These are phyloP conservation scores for Phenoliferia sp. DNA, from an alignment of 1,284 basidiomycete species.

Conservation along the genomic window DNA sequence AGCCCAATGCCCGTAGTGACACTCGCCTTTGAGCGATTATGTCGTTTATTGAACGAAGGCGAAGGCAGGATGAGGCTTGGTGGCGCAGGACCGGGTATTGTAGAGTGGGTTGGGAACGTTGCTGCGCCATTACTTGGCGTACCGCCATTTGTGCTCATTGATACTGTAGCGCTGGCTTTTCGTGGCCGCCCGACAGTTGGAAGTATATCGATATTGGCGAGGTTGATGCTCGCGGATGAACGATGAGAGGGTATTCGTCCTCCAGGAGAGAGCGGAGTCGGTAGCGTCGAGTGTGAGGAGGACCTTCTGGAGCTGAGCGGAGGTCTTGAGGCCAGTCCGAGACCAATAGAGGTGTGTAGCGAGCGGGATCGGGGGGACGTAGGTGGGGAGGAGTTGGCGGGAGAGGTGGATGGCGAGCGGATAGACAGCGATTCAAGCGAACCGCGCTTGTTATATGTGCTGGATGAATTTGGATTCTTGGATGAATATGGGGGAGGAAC, in stretches of 20 bases:
- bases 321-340: background rate
- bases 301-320: background rate
- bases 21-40: conserved; percentile 18
- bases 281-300: background rate
- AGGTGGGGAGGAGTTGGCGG: background rate
- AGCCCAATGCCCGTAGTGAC: conserved; percentile 29
- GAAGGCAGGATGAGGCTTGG: background rate
- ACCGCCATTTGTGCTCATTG: conserved; percentile 20
- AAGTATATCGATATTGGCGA: conserved; percentile 1
- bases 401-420: background rate
- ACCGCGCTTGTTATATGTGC: background rate
- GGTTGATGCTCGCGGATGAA: background rate
- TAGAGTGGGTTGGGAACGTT: background rate
- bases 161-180: conserved; percentile 31
- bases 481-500: background rate
- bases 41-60: background rate
- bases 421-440: background rate
- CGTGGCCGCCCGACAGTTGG: conserved; percentile 7
- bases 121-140: background rate
- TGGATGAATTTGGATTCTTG: background rate
- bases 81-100: background rate
- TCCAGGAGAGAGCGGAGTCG: too few species aligned
- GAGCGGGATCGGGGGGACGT: background rate
- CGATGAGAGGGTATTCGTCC: too few species aligned
- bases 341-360: background rate